Evolutionary conservation across 805 yeast genomes (phyloP), one percentile per base, ranked within the genome.

Genomic region (Myxozyma neotropica): DNA sequence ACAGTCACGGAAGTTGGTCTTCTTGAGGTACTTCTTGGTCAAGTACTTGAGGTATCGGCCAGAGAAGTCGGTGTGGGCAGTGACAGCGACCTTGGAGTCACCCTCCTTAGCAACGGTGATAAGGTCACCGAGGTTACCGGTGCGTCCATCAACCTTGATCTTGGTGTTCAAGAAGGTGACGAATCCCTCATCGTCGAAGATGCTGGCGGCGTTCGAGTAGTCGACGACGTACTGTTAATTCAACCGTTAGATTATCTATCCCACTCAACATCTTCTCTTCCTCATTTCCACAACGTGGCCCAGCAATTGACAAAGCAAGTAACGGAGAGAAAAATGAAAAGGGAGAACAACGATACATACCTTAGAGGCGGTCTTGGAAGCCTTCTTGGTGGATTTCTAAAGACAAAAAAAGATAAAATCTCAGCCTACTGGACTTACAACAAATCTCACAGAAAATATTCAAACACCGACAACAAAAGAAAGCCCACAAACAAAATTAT

Each of bases 21-120:
- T 94, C 96, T 93, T 95, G 82, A 94, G 89, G 94, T 89, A 94
- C 86, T 96, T 93, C 91, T 94, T 95, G 77, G 98, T 89, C 79
- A 94, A 84, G 95, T 94, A 94, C 86, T 95, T 94, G 80, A 93
- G 87, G 96, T 94, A 94, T 84, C 95, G 93, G 83, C 99, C 99
- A 72, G 97, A 92, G 94, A 94, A 93, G 83, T 90, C 87, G 81
- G 96, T 81, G 81, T 87, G 85, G 71, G 97, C 83, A 70, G 83
- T 85, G 77, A 91, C 89, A 76, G 89, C 86, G 77, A 89, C 85
- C 83, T 87, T 86, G 63, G 60, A 46, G 84, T 85, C 81, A 77
- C 92, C 95, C 77, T 90, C 94, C 75, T 83, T 81, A 75, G 90
- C 81, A 70, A 93, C 90, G 68, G 92, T 82, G 84, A 94, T 85